Base-by-base conservation (phyloP, 441 rosid species). In the Jatropha podagrica region DNA sequence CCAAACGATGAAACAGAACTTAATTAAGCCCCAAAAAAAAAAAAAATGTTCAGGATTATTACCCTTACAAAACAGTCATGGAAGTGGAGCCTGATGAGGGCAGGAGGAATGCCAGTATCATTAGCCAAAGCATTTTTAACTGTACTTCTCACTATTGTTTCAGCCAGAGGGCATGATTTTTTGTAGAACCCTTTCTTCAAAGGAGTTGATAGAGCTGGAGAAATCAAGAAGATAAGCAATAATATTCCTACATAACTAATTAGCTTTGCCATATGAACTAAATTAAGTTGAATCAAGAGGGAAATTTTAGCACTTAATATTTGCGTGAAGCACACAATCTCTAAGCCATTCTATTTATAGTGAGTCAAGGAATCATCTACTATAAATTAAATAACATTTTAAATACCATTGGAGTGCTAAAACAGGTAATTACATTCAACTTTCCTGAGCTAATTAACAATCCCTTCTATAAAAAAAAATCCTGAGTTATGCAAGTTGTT, bases 11-110 rank as follows among this genome's bases (percentile, higher is more conserved):
- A 23, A 23, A 23, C 23, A 23, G 23, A 23, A 23, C 23, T 23
- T 23, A 23, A 23, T 23, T 23, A 23, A 23, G 23, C 23, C 23
- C 23, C 0, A 23, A 23, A 23, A 23, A 23, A 23, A 23, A 23
- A 23, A 23, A 23, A 23, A 23, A 38, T 14, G 46, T 37, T 7
- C 7, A 64, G 65, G 32, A 42, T 20, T 6, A 27, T 54, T 55
- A 81, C 84, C 68, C 80, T 66, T n/a, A 81, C 77, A 55, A 81
- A 81, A 72, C 84, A 81, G 20, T 81, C 82, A 41, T 81, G 84
- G 76, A 81, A 81, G 61, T 82, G 82, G 54, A 82, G 62, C 62
- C 80, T 72, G 20, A 79, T 69, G 71, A 79, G 68, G 32, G 65
- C 76, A 65, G 83, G 76, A 5, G 64, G 54, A 38, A 77, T 65